These are phyloP conservation scores for Sonneratia alba DNA, from an alignment of 345 rosid genomes.

Conservation along the genomic window DNA sequence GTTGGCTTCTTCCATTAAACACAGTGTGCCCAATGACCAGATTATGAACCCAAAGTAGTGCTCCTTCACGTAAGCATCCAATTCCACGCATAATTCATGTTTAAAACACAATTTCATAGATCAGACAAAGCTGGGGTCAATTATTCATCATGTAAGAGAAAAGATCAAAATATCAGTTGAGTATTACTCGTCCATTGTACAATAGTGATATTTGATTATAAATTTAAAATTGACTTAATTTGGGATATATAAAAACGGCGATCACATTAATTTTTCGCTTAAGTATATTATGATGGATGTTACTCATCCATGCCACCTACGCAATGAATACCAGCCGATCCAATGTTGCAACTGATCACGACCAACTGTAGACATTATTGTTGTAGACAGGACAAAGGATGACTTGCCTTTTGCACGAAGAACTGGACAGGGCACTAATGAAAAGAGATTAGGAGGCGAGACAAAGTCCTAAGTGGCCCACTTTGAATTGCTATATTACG, in stretches of 20 bases:
- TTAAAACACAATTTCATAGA: background rate
- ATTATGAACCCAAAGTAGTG: background rate
- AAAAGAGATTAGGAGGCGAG: background rate
- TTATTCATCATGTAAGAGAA: background rate
- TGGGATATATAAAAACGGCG: too few relatives aligned
- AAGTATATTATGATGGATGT: too few relatives aligned
- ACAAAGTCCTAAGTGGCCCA: too few relatives aligned
- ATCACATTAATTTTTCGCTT: too few relatives aligned
- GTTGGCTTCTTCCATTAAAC: background rate
- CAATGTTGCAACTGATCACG: too few relatives aligned
- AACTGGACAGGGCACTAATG: background rate
- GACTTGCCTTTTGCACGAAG: background rate
- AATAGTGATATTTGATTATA: too few relatives aligned
- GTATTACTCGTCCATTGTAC: too few relatives aligned
- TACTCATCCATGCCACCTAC: too few relatives aligned
- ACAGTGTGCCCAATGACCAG: background rate
- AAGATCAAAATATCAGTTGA: too few relatives aligned
- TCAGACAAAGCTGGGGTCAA: background rate
- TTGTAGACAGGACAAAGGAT: background rate
- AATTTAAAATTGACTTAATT: too few relatives aligned
- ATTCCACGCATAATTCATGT: background rate
- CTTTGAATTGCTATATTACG: too few relatives aligned
- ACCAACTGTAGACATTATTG: background rate
- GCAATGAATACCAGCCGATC: background rate
- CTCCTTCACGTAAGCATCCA: conserved; percentile 4